Evolutionary conservation across 2,329 filamentous ascomycete species (phyloP).

Genomic region (Rutstroemia sp.): DNA sequence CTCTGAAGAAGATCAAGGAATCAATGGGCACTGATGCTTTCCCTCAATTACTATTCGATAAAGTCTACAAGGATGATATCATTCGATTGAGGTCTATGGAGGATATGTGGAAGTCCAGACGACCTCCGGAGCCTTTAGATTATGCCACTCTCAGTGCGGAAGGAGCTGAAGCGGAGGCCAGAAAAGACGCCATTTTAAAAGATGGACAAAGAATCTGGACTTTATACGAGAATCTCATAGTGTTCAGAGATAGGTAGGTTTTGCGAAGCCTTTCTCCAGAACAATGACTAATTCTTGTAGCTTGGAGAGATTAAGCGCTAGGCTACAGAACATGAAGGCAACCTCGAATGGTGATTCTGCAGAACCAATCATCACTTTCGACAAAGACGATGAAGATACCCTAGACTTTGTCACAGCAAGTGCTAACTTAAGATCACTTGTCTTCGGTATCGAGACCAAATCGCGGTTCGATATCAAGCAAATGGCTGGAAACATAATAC

Average conservation of each 20-base stretch:
- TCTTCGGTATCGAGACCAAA: slow-evolving; percentile 84
- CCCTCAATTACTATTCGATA: slow-evolving; percentile 75
- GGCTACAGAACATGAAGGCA: slow-evolving; percentile 58
- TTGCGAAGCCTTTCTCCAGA: neutral
- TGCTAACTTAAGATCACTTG: slow-evolving; percentile 77
- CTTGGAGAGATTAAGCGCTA: slow-evolving; percentile 65
- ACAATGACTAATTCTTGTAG: slow-evolving; percentile 33
- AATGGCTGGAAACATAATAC: slow-evolving; percentile 99
- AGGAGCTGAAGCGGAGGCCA: slow-evolving; percentile 38
- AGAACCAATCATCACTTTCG: slow-evolving; percentile 70
- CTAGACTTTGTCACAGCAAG: slow-evolving; percentile 89
- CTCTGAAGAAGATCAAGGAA: slow-evolving; percentile 73
- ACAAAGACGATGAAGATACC: slow-evolving; percentile 95
- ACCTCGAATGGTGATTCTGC: slow-evolving; percentile 38
- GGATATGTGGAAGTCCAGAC: slow-evolving; percentile 90
- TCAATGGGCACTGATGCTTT: slow-evolving; percentile 76
- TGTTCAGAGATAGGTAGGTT: slow-evolving; percentile 68
- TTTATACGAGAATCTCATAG: slow-evolving; percentile 73
- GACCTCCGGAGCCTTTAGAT: slow-evolving; percentile 64
- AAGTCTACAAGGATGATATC: slow-evolving; percentile 85
- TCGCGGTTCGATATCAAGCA: slow-evolving; percentile 97
- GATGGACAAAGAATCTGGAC: slow-evolving; percentile 75
- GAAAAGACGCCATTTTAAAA: slow-evolving; percentile 47
- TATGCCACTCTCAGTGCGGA: slow-evolving; percentile 55
- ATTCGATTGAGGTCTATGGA: slow-evolving; percentile 76